A percentile compares a stretch with the other conserved stretches of the same genome.
These are phyloP conservation scores for Sphagnum tenellum DNA, from an alignment of 225 moss, liverwort and hornwort genomes.

Conservation along the genomic window DNA sequence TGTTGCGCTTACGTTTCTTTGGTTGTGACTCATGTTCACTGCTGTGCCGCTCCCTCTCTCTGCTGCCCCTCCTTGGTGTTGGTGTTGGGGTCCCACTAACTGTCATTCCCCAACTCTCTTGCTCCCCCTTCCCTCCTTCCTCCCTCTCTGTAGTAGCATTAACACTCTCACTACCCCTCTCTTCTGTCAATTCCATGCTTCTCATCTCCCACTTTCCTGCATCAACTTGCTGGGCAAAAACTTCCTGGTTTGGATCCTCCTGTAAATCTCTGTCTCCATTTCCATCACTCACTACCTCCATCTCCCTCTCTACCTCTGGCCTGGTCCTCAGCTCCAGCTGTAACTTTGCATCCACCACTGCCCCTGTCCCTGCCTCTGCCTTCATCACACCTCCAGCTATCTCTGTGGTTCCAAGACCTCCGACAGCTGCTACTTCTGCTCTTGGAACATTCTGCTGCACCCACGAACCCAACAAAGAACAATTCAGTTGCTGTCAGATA, in stretches of 20 bases:
- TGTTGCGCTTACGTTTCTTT: slow-evolving; percentile 96
- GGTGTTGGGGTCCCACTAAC: slow-evolving; percentile 36
- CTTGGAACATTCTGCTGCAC: no score
- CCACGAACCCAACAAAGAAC: no score
- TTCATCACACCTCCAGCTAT: no score
- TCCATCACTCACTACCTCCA: not conserved
- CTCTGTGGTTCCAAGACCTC: no score
- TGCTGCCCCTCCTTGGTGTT: slow-evolving; percentile 50
- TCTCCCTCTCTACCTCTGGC: no score
- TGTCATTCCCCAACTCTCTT: slow-evolving; percentile 46
- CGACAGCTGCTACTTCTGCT: no score
- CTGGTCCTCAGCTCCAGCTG: no score
- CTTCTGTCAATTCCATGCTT: slow-evolving; percentile 33
- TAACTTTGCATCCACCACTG: no score
- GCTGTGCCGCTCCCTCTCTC: slow-evolving; percentile 74
- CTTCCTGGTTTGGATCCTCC: slow-evolving; percentile 9
- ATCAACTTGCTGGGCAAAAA: slow-evolving; percentile 8
- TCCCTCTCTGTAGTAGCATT: slow-evolving; percentile 35
- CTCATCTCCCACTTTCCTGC: slow-evolving; percentile 20
- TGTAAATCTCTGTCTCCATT: not conserved
- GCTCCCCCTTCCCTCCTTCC: slow-evolving; percentile 38
- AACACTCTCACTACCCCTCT: slow-evolving; percentile 44
- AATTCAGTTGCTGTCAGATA: no score
- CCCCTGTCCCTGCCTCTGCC: no score
- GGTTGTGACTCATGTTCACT: slow-evolving; percentile 70